Conservation (phyloP, 2,329 filamentous ascomycete species). For the Calonectria honghensis region DNA sequence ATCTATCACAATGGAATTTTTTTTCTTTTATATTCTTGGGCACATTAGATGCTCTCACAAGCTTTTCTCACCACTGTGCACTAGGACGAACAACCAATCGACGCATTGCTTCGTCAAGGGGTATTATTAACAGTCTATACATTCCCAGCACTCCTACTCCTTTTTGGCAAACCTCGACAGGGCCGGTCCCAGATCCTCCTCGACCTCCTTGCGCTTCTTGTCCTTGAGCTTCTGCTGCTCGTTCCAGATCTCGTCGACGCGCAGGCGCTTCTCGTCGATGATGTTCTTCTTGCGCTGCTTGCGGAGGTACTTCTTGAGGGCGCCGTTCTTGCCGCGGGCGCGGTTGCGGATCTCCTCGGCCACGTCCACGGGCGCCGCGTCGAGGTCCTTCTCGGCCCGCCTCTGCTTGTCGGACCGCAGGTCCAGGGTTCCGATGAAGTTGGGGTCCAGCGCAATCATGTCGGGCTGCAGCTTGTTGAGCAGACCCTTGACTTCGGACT, state of each 20-base stretch:
- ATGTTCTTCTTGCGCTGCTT: slow-evolving; percentile 96
- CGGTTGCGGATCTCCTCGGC: slow-evolving; percentile 82
- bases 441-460: slow-evolving; percentile 96
- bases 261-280: slow-evolving; percentile 94
- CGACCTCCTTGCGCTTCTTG: slow-evolving; percentile 76
- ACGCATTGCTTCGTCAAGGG: slow-evolving; percentile 37
- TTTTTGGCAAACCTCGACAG: slow-evolving; percentile 89
- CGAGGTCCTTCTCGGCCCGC: slow-evolving; percentile 85
- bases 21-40: slow-evolving; percentile 8
- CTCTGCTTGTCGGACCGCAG: slow-evolving; percentile 86
- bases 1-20: slow-evolving; percentile 31
- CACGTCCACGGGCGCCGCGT: slow-evolving; percentile 77
- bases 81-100: not conserved
- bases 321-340: slow-evolving; percentile 91
- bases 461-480: slow-evolving; percentile 97
- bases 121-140: slow-evolving; percentile 55
- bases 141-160: slow-evolving; percentile 70
- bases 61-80: not conserved
- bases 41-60: not conserved
- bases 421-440: slow-evolving; percentile 93
- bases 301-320: slow-evolving; percentile 88
- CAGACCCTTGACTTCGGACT: slow-evolving; percentile 90
- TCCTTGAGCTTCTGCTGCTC: slow-evolving; percentile 81
- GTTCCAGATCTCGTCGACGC: slow-evolving; percentile 88
- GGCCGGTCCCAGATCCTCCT: slow-evolving; percentile 88